Conservation (phyloP, 345 rosid genomes). For the Lenwebbia sp. region DNA sequence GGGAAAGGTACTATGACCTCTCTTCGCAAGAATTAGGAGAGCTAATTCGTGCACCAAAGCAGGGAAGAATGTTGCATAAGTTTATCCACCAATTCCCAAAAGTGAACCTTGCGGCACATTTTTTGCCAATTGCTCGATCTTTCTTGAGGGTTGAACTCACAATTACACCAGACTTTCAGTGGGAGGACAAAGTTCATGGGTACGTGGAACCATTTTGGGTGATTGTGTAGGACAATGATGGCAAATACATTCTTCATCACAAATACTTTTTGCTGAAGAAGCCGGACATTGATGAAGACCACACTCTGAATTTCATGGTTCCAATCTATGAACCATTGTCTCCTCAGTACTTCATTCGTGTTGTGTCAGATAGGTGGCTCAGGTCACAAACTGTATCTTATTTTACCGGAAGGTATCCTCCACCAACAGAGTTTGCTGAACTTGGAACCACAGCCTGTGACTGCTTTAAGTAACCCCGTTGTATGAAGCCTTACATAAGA, state of each 20-base stretch:
- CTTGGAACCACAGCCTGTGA: constrained; percentile 87
- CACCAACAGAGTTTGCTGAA: constrained; percentile 91
- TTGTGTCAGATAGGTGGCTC: constrained; percentile 91
- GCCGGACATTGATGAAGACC: constrained; percentile 78
- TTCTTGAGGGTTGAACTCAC: constrained; percentile 79
- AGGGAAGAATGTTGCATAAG: constrained; percentile 87
- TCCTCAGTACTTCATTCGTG: constrained; percentile 83
- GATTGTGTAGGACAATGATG: constrained; percentile 87
- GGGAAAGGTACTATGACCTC: constrained; percentile 95
- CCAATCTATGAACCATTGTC: constrained; percentile 90
- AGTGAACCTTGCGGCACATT: constrained; percentile 70
- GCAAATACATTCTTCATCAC: constrained; percentile 83
- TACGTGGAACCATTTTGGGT: constrained; percentile 98
- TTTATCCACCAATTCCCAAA: constrained; percentile 89
- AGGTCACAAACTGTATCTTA: constrained; percentile 89
- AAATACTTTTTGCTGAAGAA: constrained; percentile 89
- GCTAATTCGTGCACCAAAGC: constrained; percentile 69
- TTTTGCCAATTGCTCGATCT: constrained; percentile 86
- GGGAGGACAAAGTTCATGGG: constrained; percentile 93
- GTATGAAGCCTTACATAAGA: constrained; percentile 76
- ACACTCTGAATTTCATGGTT: constrained; percentile 82
- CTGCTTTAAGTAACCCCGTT: constrained; percentile 84
- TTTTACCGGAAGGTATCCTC: constrained; percentile 97
- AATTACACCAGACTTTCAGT: constrained; percentile 84
- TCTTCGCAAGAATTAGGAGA: constrained; percentile 90